Conservation (phyloP, 768 basidiomycete genomes). For the Russula ochroleuca region DNA sequence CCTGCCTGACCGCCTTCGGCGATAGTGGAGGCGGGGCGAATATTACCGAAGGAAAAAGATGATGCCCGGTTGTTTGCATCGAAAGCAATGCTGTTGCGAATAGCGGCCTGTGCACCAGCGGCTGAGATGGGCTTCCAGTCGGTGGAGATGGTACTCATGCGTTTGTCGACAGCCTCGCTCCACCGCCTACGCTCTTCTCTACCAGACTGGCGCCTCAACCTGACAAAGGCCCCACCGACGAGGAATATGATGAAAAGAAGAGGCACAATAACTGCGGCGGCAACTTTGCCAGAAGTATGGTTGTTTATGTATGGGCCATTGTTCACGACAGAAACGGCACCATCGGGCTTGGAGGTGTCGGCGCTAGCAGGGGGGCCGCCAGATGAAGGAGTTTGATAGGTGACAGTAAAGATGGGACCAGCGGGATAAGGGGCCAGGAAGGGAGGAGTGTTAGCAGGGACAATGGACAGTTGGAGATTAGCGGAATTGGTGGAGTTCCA, state of each 20-base stretch:
- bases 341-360: constrained; percentile 40
- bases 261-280: constrained; percentile 59
- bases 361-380: constrained; percentile 44
- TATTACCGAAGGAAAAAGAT: constrained; percentile 55
- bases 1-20: constrained; percentile 46
- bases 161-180: constrained; percentile 66
- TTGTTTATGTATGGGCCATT: constrained; percentile 33
- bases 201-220: constrained; percentile 46
- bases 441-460: constrained; percentile 45
- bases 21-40: constrained; percentile 43
- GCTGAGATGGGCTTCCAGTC: constrained; percentile 74
- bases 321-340: constrained; percentile 40
- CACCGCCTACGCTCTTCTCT: constrained; percentile 54
- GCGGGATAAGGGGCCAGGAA: constrained; percentile 54
- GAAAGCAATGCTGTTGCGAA: constrained; percentile 62
- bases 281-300: constrained; percentile 49
- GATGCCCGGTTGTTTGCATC: constrained; percentile 41
- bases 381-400: constrained; percentile 44
- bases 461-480: constrained; percentile 56
- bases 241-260: constrained; percentile 51
- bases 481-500: constrained; percentile 56
- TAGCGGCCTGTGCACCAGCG: constrained; percentile 68
- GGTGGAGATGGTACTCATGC: constrained; percentile 75
- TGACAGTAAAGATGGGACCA: constrained; percentile 67
- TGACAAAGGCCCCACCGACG: constrained; percentile 48